A percentile compares a stretch with the other conserved stretches of the same genome.
Evolutionary conservation across 192 early-diverging fungal species (phyloP).

Genomic region (Ambispora gerdemannii): DNA sequence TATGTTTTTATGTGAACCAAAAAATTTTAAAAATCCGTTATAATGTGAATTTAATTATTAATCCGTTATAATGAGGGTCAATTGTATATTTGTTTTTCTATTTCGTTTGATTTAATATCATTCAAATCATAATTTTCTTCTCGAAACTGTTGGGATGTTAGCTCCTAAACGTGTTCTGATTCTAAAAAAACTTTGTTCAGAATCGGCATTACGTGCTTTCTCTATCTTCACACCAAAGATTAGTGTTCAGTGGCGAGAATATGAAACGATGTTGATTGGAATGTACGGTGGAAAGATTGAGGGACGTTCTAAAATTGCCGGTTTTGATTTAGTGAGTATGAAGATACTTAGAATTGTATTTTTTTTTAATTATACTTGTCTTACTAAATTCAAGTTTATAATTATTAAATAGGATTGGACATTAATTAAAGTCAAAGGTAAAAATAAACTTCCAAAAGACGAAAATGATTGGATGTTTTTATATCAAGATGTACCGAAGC

Average conservation of each 20-base stretch:
- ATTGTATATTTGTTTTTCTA: too few species aligned
- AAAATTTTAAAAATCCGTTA: too few species aligned
- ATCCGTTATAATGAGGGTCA: too few species aligned
- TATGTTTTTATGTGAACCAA: too few species aligned
- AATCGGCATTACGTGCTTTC: not conserved
- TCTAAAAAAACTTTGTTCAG: too few species aligned
- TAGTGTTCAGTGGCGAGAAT: not conserved
- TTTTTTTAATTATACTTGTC: not conserved
- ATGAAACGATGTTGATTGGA: conserved; percentile 19
- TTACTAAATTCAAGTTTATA: not conserved
- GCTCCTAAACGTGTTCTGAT: too few species aligned
- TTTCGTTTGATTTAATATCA: too few species aligned
- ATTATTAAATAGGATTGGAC: conserved; percentile 60
- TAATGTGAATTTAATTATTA: too few species aligned
- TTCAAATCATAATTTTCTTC: too few species aligned
- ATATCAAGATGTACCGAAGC: conserved; percentile 52
- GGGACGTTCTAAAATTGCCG: conserved; percentile 7
- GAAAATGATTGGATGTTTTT: conserved; percentile 81
- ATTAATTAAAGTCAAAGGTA: conserved; percentile 65
- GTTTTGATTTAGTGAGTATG: conserved; percentile 22
- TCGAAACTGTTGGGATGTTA: too few species aligned
- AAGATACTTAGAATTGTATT: not conserved
- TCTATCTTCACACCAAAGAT: not conserved
- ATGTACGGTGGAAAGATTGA: not conserved
- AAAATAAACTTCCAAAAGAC: conserved; percentile 58